phyloP scores from a whole-genome alignment of 306 rosid genomes.

The Cucumis melo region DNA sequence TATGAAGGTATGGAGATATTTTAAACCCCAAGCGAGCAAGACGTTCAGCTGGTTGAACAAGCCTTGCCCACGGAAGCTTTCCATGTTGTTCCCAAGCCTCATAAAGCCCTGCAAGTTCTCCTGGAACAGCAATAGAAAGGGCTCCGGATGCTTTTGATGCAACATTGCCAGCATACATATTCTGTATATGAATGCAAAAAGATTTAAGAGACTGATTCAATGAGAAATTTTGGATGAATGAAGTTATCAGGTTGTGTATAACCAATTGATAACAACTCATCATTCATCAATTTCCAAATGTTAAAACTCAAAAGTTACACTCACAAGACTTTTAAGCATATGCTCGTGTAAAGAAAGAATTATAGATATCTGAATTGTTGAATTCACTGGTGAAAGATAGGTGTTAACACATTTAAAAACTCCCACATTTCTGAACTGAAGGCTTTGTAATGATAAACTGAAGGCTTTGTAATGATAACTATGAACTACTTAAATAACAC shows the following conservation, averaged over 20 bases:
- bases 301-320: background rate
- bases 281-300: background rate
- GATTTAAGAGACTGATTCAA: background rate
- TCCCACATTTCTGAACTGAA: background rate
- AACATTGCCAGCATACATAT: conserved; percentile 53
- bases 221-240: background rate
- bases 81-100: conserved; percentile 59
- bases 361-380: background rate
- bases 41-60: conserved; percentile 49
- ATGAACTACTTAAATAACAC: background rate
- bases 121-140: conserved; percentile 63
- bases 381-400: background rate
- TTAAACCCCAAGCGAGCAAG: conserved; percentile 58
- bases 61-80: conserved; percentile 64
- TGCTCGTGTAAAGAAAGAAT: background rate
- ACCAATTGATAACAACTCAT: background rate
- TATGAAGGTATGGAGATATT: conserved; percentile 49
- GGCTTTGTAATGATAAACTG: background rate
- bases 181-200: conserved; percentile 16
- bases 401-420: background rate
- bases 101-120: conserved; percentile 70
- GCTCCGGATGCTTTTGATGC: conserved; percentile 41
- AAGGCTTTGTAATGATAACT: background rate
- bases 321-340: background rate
- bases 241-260: background rate